These are phyloP conservation scores for Solanum habrochaites DNA, from an alignment of 257 asterid species.

Conservation along the genomic window DNA sequence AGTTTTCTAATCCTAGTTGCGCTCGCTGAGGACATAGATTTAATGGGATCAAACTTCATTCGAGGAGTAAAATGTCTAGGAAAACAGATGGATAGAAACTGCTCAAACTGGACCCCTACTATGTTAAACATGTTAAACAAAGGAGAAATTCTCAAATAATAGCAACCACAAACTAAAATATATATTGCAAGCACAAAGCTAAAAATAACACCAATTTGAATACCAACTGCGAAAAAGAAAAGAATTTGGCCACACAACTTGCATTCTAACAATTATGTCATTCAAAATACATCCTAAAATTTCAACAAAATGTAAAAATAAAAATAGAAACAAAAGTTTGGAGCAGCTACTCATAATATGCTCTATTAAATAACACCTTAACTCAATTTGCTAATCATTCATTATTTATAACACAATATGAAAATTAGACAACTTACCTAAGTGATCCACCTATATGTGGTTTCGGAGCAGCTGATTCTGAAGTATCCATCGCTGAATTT, in stretches of 20 bases:
- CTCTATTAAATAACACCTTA: neutral
- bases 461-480: slow-evolving; percentile 25
- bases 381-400: neutral
- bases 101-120: too few relatives aligned
- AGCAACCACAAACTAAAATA: too few relatives aligned
- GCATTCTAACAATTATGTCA: neutral
- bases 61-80: too few relatives aligned
- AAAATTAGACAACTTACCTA: slow-evolving; percentile 15
- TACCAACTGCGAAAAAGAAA: neutral
- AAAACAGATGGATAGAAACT: too few relatives aligned
- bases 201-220: neutral
- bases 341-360: neutral
- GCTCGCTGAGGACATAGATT: too few relatives aligned
- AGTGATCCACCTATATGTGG: slow-evolving; percentile 9
- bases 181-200: neutral
- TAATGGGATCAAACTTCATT: too few relatives aligned
- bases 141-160: too few relatives aligned
- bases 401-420: too few relatives aligned
- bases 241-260: neutral
- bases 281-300: neutral
- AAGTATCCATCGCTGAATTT: slow-evolving; percentile 49
- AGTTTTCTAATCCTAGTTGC: too few relatives aligned
- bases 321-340: neutral
- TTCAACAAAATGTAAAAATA: neutral
- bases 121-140: too few relatives aligned